Base-by-base conservation (phyloP, 176 grass and related monocot species). In the Oryza officinalis region DNA sequence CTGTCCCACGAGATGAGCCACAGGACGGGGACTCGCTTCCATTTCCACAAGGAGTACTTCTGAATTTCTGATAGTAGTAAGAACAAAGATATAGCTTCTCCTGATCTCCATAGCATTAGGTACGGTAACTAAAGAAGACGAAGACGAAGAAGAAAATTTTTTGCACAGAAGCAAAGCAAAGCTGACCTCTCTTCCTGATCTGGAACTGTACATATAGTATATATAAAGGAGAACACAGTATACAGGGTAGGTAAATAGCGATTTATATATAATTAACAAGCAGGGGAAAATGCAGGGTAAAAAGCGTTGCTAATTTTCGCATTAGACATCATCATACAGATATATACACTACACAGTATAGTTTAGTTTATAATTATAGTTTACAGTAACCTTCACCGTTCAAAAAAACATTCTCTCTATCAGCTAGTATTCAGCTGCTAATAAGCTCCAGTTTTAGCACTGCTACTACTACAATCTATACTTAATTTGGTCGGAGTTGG, bases 41-140 rank as follows among this genome's bases (percentile, higher is more conserved):
- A 96, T 83, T 99, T 99, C 89, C 96, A 99, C 87, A 99, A 99
- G 82, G 96, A 99, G 77, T 96, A 96, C 86, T 99, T 94, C 86
- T 78, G 78, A 98, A 73, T 78, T 25, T 67, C 66, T 23, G 25
- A 73, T 17, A 32, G 13, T 76, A 80, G 33, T 41, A 75, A 43
- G 59, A 65, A 26, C 4, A 57, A 23, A 77, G 59, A 82, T 4
- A 63, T 32, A 35, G 32, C n/a, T 25, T 27, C 35, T 32, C 74
- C 84, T 80, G 50, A 83, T 87, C 67, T 61, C 69, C 27, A 35
- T 87, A 90, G 75, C 84, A 1, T 49, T 87, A 90, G 84, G 75
- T 41, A 84, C 52, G 37, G 82, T 81, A 83, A 45, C 4, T 49
- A 57, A 23, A 61, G 57, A 61, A 61, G 57, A 61, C 57, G 57